Percentiles rank a stretch among this genome's conserved stretches.
phyloP scores from a whole-genome alignment of 345 rosid species.

The Eutrema heterophyllum region DNA sequence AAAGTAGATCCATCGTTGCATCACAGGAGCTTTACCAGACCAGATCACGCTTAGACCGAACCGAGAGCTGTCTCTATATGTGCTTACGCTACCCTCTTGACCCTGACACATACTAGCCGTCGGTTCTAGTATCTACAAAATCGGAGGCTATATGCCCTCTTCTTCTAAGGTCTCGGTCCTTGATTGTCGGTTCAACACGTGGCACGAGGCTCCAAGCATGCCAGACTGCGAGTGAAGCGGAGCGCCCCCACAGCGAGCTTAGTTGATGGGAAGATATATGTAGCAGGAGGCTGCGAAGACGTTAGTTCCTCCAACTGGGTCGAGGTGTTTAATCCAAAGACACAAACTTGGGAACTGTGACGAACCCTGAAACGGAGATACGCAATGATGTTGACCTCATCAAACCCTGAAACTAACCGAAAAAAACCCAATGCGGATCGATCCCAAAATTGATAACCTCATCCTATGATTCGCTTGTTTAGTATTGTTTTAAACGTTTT shows the following conservation, averaged over 20 bases:
- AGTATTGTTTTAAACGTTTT: too few relatives aligned
- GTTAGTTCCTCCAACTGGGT: background rate
- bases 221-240: background rate
- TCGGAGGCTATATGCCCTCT: too few relatives aligned
- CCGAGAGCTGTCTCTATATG: background rate
- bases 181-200: background rate
- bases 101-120: background rate
- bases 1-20: background rate
- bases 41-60: background rate
- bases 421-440: too few relatives aligned
- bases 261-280: conserved; percentile 18
- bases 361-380: background rate
- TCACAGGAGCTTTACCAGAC: background rate
- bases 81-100: background rate
- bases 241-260: background rate
- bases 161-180: background rate
- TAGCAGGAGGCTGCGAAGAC: background rate
- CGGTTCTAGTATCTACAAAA: background rate
- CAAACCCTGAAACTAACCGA: too few relatives aligned
- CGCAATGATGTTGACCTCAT: background rate
- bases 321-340: conserved; percentile 3
- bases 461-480: too few relatives aligned
- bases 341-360: background rate
- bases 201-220: background rate
- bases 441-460: too few relatives aligned